phyloP scores from a whole-genome alignment of 352 stramenopile species.

The Phytophthora vignae region DNA sequence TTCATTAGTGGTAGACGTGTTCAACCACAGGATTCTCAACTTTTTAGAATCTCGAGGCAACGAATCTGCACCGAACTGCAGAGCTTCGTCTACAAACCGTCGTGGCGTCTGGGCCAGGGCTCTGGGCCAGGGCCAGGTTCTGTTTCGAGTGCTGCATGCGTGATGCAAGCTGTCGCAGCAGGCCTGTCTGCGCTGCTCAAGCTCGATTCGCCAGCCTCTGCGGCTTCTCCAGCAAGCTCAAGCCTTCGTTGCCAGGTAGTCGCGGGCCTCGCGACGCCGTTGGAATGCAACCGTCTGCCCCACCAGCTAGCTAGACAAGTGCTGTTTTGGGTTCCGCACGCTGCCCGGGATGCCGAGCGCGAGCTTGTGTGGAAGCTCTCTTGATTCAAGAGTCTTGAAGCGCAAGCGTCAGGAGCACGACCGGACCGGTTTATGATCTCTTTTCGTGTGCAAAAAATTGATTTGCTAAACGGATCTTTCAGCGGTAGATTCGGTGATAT shows the following conservation, averaged over 20 bases:
- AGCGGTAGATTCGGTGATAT: background rate
- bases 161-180: background rate
- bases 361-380: background rate
- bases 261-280: too few relatives aligned
- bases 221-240: background rate
- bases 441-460: background rate
- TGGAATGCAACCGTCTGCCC: too few relatives aligned
- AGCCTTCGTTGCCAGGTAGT: background rate
- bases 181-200: background rate
- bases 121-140: too few relatives aligned
- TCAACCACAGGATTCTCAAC: too few relatives aligned
- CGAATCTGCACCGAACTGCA: too few relatives aligned
- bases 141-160: background rate
- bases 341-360: background rate
- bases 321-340: background rate
- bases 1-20: too few relatives aligned
- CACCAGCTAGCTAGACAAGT: too few relatives aligned
- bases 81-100: too few relatives aligned
- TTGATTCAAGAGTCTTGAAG: too few relatives aligned
- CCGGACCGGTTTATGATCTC: slow-evolving; percentile 1
- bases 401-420: background rate
- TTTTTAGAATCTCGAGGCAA: too few relatives aligned
- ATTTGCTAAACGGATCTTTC: slow-evolving; percentile 3
- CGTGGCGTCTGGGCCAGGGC: too few relatives aligned
- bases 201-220: background rate